Evolutionary conservation across 179 eudicot genomes (phyloP), one percentile per base, ranked within the genome.

Genomic region (Camellia oleifera): DNA sequence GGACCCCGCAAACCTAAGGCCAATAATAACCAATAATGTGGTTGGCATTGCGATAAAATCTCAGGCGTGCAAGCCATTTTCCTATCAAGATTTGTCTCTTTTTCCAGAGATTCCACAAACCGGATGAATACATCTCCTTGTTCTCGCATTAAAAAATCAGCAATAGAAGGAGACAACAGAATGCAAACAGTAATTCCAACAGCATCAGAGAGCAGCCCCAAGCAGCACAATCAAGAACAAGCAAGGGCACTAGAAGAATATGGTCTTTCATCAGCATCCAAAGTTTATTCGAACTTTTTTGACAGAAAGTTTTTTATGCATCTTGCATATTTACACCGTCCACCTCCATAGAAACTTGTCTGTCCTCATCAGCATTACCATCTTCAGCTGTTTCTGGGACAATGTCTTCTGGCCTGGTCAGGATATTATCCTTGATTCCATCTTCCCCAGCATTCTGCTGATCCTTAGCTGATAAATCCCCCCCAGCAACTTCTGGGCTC

Each of bases 361-460:
- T 3, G 42, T 80, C 23, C 48, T 62, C 69, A 61, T 10, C 13
- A 53, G 69, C 82, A 50, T 20, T 5, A 14, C 45, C 82, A 53
- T 40, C 73, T 42, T 66, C 77, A 40, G 60, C 50, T 63, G 57
- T 63, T 66, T 64, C 74, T 7, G 5, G 45, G 17, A 69, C 20
- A 20, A 4, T 4, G 52, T 77, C 74, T 78, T 82, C 83, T 56
- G 63, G 61, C 45, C 26, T 15, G 1, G 53, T 20, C 45, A 70
- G 23, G 60, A 8, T 77, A 26, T 58, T 56, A 12, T 64, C 74
- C 18, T 20, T 54, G 42, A 7, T 40, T 67, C 32, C 42, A 1
- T 77, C 63, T 77, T 71, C 77, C 52, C 18, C 63, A 0, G 60
- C 20, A 26, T 81, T 76, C 73, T 20, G 78, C 67, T 26, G 73